Evolutionary conservation across 2,329 filamentous ascomycete species (phyloP).

Genomic region (Didymella pomorum): DNA sequence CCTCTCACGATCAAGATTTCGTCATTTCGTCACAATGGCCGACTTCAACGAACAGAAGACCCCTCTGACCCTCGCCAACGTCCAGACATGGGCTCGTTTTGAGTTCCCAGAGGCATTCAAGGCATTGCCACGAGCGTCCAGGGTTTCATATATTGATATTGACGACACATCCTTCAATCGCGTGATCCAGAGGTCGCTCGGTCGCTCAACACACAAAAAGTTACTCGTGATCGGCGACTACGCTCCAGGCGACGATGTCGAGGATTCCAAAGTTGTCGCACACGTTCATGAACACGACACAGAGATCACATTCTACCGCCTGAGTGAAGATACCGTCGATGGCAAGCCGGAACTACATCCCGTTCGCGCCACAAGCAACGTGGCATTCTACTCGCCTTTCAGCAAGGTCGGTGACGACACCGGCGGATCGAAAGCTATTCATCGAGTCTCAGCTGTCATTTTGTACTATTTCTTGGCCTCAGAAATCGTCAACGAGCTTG

Average conservation of each 20-base stretch:
- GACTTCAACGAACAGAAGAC: conserved; percentile 39
- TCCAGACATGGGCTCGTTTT: conserved; percentile 34
- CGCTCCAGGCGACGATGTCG: conserved; percentile 35
- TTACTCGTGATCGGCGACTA: conserved; percentile 42
- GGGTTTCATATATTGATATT: conserved; percentile 35
- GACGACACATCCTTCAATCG: conserved; percentile 37
- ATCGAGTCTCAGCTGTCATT: conserved; percentile 39
- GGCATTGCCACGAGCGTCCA: conserved; percentile 29
- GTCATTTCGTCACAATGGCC: conserved; percentile 26
- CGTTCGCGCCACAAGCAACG: conserved; percentile 39
- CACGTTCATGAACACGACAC: conserved; percentile 41
- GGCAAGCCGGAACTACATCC: conserved; percentile 31
- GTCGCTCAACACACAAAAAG: conserved; percentile 40
- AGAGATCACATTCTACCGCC: conserved; percentile 40
- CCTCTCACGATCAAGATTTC: conserved; percentile 7
- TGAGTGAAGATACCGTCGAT: conserved; percentile 27
- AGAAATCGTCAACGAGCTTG: conserved; percentile 36
- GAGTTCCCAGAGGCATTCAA: conserved; percentile 33
- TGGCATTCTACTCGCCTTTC: conserved; percentile 39
- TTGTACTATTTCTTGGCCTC: conserved; percentile 39
- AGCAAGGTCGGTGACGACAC: conserved; percentile 39
- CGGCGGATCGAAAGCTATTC: conserved; percentile 37
- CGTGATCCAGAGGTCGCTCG: conserved; percentile 36
- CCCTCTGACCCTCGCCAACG: conserved; percentile 35
- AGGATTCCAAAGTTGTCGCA: conserved; percentile 36